A percentile compares a stretch with the other conserved stretches of the same genome.
Evolutionary conservation across 768 basidiomycete species (phyloP).

Genomic region (Boletus tomentosulus): DNA sequence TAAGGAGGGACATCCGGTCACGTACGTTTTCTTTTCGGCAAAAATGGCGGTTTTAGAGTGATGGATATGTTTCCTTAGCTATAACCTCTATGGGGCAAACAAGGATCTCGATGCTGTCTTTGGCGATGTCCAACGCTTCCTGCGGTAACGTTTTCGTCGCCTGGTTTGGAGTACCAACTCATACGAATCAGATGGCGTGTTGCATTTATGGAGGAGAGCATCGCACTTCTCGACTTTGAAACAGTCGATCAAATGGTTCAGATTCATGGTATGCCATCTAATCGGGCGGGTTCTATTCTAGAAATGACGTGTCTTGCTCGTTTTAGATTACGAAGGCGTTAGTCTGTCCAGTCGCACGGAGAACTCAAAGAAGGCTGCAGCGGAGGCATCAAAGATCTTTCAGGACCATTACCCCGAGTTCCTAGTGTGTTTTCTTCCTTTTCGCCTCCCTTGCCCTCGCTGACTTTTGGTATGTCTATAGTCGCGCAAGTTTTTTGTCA

Average conservation of each 20-base stretch:
- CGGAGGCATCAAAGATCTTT: constrained; percentile 72
- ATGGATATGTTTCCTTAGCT: constrained; percentile 36
- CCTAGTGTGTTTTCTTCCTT: constrained; percentile 38
- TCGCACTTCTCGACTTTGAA: constrained; percentile 63
- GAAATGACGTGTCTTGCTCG: background rate
- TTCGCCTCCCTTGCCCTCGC: background rate
- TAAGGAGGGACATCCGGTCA: constrained; percentile 64
- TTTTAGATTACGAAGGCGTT: constrained; percentile 72
- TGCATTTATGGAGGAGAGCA: constrained; percentile 67
- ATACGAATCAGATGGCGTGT: constrained; percentile 62
- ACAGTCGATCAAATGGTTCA: constrained; percentile 71
- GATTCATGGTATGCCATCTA: constrained; percentile 51
- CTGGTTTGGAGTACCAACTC: background rate
- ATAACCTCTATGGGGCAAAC: constrained; percentile 76
- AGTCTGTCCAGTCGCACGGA: constrained; percentile 60
- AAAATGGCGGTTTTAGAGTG: background rate
- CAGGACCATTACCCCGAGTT: constrained; percentile 76
- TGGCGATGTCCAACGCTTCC: constrained; percentile 68
- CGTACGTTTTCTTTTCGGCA: constrained; percentile 41
- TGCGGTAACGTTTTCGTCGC: constrained; percentile 45
- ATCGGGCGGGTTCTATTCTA: background rate
- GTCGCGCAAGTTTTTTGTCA: constrained; percentile 34
- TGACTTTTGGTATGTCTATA: background rate
- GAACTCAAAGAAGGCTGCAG: constrained; percentile 73
- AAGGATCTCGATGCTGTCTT: constrained; percentile 68